Percentiles rank a stretch among this genome's conserved stretches.
Conservation (phyloP, 306 rosid genomes). For the Rosa rugosa region DNA sequence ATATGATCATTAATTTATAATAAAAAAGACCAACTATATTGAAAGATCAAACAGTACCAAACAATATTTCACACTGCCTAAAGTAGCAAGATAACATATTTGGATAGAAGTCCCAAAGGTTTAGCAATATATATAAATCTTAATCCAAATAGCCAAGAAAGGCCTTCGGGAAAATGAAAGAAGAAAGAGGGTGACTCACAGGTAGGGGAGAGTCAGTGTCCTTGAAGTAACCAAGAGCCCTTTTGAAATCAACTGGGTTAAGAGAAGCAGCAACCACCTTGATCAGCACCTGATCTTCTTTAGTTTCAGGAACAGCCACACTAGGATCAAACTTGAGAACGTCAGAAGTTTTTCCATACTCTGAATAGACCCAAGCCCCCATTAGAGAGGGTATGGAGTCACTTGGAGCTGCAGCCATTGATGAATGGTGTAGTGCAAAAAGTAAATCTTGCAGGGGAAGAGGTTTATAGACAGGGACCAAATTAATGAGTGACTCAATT, state of each 20-base stretch:
- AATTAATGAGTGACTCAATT: not conserved
- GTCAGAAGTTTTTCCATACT: slow-evolving; percentile 45
- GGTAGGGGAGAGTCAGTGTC: slow-evolving; percentile 20
- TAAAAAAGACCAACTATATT: not conserved
- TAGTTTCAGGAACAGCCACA: slow-evolving; percentile 41
- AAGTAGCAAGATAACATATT: not conserved
- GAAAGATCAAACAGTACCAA: not conserved
- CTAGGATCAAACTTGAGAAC: slow-evolving; percentile 47
- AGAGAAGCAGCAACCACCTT: slow-evolving; percentile 68
- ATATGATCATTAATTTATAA: not conserved
- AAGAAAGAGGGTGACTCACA: slow-evolving; percentile 7
- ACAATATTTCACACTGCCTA: not conserved
- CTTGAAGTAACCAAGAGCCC: slow-evolving; percentile 41
- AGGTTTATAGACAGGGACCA: not conserved
- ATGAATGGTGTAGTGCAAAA: not conserved
- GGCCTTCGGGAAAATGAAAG: not conserved
- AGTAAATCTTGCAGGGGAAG: not conserved
- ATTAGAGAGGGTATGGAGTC: slow-evolving; percentile 32
- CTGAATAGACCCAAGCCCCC: slow-evolving; percentile 61
- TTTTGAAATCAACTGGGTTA: slow-evolving; percentile 66
- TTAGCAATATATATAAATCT: not conserved
- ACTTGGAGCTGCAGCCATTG: slow-evolving; percentile 38
- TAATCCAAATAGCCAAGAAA: too few relatives aligned
- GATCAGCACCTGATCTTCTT: slow-evolving; percentile 60
- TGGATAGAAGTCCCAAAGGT: not conserved